These are phyloP conservation scores for Penicillium manginii DNA, from an alignment of 495 filamentous ascomycete species.

Conservation along the genomic window DNA sequence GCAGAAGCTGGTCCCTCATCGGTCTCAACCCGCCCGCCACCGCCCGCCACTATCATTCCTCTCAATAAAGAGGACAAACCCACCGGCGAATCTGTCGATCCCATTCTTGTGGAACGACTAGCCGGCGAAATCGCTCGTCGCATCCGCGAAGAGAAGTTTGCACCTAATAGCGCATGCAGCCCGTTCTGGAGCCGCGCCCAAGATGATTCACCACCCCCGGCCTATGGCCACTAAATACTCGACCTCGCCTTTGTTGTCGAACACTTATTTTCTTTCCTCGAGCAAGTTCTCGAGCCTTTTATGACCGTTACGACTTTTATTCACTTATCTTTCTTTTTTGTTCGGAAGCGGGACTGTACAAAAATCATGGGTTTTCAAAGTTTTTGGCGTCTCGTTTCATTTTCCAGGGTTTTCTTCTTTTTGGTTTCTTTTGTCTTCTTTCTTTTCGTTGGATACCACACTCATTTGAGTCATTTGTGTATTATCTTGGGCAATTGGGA, in stretches of 20 bases:
- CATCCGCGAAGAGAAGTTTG: constrained; percentile 72
- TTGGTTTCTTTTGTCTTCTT: constrained; percentile 12
- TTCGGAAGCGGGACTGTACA: constrained; percentile 34
- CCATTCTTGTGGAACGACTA: constrained; percentile 89
- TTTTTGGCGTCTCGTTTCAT: constrained; percentile 22
- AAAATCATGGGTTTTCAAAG: constrained; percentile 24
- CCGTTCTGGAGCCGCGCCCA: constrained; percentile 46
- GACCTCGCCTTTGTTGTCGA: constrained; percentile 10
- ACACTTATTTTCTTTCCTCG: constrained; percentile 21
- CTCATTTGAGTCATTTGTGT: constrained; percentile 24
- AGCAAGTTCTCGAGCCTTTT: constrained; percentile 31
- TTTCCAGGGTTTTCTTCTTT: constrained; percentile 9
- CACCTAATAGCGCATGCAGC: constrained; percentile 36
- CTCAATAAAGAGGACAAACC: constrained; percentile 36
- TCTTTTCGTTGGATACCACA: constrained; percentile 34
- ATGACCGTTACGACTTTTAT: constrained; percentile 44
- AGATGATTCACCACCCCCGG: constrained; percentile 49
- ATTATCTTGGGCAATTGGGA: constrained; percentile 15
- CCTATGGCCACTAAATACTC: constrained; percentile 46
- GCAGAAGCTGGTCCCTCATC: constrained; percentile 36
- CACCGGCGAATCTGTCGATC: constrained; percentile 67
- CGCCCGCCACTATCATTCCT: constrained; percentile 43
- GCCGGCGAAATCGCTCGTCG: constrained; percentile 86
- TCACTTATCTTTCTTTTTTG: constrained; percentile 20
- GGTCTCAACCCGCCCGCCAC: constrained; percentile 27